These are phyloP conservation scores for Bremia lactucae DNA, from an alignment of 352 stramenopile genomes.

Conservation along the genomic window DNA sequence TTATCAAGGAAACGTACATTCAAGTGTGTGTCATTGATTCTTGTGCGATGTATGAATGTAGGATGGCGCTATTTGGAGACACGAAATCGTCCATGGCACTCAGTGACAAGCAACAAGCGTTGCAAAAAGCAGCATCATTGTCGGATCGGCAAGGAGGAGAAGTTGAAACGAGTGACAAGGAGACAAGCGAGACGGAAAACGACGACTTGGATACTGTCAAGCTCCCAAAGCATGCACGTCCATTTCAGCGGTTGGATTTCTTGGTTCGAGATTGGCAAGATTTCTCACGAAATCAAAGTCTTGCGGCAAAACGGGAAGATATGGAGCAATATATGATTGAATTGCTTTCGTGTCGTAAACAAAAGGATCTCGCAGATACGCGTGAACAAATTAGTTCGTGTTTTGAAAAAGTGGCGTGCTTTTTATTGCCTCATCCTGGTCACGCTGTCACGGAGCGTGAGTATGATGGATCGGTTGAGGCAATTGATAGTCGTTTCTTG, in stretches of 20 bases:
- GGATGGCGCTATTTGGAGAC: constrained; percentile 67
- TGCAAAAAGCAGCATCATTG: constrained; percentile 15
- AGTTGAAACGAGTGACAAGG: constrained; percentile 23
- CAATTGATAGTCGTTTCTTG: constrained; percentile 92
- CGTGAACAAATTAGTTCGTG: constrained; percentile 94
- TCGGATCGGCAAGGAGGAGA: constrained; percentile 28
- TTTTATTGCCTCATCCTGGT: constrained; percentile 94
- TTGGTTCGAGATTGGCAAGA: constrained; percentile 98
- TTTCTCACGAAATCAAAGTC: constrained; percentile 86
- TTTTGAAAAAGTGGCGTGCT: constrained; percentile 93
- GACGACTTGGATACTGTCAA: constrained; percentile 19
- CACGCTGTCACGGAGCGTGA: constrained; percentile 95
- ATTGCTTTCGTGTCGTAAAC: constrained; percentile 86
- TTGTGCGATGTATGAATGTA: constrained; percentile 5
- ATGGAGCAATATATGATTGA: constrained; percentile 93
- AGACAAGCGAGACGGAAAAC: constrained; percentile 9
- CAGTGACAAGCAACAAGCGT: constrained; percentile 14
- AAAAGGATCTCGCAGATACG: constrained; percentile 90
- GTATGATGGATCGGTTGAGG: constrained; percentile 91
- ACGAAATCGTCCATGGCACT: constrained; percentile 14
- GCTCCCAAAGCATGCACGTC: constrained; percentile 26
- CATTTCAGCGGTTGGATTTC: constrained; percentile 98
- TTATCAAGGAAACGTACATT: not conserved
- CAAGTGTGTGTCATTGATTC: not conserved
- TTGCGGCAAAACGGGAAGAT: constrained; percentile 84